phyloP scores from a whole-genome alignment of 768 basidiomycete species.

The Lyophyllum atratum region DNA sequence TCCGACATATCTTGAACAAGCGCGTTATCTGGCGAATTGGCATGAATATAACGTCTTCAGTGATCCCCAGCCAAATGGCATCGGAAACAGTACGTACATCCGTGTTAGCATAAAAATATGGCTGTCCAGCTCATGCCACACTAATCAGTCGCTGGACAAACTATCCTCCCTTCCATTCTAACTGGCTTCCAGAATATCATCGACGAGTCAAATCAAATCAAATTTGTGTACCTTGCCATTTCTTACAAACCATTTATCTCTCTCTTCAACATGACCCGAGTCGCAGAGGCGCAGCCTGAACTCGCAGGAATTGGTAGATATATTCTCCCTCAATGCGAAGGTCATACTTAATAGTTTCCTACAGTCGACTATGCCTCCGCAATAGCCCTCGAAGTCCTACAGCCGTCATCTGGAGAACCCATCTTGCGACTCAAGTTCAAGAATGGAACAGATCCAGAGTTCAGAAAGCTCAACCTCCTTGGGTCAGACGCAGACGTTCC shows the following conservation, averaged over 20 bases:
- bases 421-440: constrained; percentile 68
- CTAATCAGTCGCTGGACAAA: constrained; percentile 60
- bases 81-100: constrained; percentile 58
- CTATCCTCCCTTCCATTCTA: constrained; percentile 64
- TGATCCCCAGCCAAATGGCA: constrained; percentile 48
- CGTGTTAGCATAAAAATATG: background rate
- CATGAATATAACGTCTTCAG: constrained; percentile 75
- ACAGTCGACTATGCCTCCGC: constrained; percentile 65
- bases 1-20: constrained; percentile 49
- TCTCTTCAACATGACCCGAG: constrained; percentile 76
- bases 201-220: constrained; percentile 50
- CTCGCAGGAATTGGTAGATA: constrained; percentile 60
- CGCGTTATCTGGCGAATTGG: constrained; percentile 65
- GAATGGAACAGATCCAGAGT: constrained; percentile 56
- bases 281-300: constrained; percentile 47
- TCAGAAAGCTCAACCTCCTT: constrained; percentile 51
- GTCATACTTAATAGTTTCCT: background rate
- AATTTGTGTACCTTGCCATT: constrained; percentile 59
- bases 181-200: constrained; percentile 51
- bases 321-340: background rate
- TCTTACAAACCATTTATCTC: constrained; percentile 81
- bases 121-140: background rate
- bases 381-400: constrained; percentile 60
- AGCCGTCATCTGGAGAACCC: constrained; percentile 43
- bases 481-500: constrained; percentile 48